Evolutionary conservation across 352 stramenopile genomes (phyloP).

Genomic region (Globisporangium ultimum): DNA sequence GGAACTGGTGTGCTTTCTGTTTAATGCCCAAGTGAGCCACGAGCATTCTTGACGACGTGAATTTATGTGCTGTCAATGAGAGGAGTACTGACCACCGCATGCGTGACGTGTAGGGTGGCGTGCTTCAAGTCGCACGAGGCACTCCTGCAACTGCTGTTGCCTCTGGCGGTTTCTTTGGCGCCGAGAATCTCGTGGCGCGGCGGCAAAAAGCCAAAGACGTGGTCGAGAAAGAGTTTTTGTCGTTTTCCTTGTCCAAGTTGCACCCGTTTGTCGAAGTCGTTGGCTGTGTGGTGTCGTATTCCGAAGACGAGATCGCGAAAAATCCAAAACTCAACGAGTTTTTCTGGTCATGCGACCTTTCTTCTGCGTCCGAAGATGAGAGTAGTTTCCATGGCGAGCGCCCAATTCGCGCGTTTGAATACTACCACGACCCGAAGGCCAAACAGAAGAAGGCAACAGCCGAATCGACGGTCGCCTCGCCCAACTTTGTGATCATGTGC

Average conservation of each 20-base stretch:
- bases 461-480: constrained; percentile 7
- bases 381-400: constrained; percentile 18
- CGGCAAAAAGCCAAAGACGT: constrained; percentile 36
- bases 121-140: constrained; percentile 41
- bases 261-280: constrained; percentile 49
- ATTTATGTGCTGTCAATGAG: no score
- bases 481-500: constrained; percentile 46
- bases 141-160: constrained; percentile 2
- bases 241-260: constrained; percentile 34
- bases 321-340: constrained; percentile 42
- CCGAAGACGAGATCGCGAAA: constrained; percentile 47
- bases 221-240: constrained; percentile 34
- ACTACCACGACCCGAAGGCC: constrained; percentile 26
- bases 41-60: neutral
- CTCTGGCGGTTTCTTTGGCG: constrained; percentile 24
- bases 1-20: constrained; percentile 46
- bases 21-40: constrained; percentile 42
- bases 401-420: constrained; percentile 15
- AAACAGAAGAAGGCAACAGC: neutral
- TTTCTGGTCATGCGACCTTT: constrained; percentile 36
- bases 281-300: constrained; percentile 39
- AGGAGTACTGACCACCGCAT: neutral
- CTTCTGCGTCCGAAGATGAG: constrained; percentile 9
- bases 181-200: constrained; percentile 28
- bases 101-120: constrained; percentile 25